Evolutionary conservation across 1,284 basidiomycete species (phyloP), one percentile per base, ranked within the genome.

Genomic region (Ceratobasidium sp.): DNA sequence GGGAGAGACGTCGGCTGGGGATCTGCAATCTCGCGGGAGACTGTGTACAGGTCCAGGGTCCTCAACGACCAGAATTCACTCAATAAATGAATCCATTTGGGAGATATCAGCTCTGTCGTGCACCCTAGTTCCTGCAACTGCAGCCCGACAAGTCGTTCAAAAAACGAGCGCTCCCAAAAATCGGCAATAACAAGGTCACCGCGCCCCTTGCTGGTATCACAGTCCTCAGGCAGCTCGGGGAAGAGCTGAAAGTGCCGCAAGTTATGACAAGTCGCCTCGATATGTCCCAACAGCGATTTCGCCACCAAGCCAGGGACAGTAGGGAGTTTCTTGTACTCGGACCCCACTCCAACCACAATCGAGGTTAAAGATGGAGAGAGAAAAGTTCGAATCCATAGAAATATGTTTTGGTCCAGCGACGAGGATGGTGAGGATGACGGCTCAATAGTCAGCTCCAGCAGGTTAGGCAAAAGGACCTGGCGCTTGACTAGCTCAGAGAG

Each of bases 371-470:
- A n/a, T 9, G 64, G 64, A 3, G 40, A 42, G 15, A 66, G 46
- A 66, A 66, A 66, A 12, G 40, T 23, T 33, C n/a, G 42, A 28
- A 66, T 66, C 64, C 64, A 66, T 44, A 66, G 7, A 17, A 48
- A 9, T 17, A 62, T 17, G 1, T 66, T 3, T 17, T 26, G 1
- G 42, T 33, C 3, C 5, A 23, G n/a, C 13, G 23, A 12, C 1
- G 26, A 28, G 40, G n/a, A n/a, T 3, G 64, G 3, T 12, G 40
- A n/a, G n/a, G n/a, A n/a, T n/a, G n/a, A n/a, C n/a, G n/a, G n/a
- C n/a, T n/a, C 23, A 0, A 66, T n/a, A 12, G 64, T 66, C 7
- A 66, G 46, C 20, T 17, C n/a, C 1, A 23, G 15, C 9, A 66
- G n/a, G 64, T 66, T 66, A 9, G 40, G 64, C 5, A 46, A 26